A percentile compares a stretch with the other conserved stretches of the same genome.
Evolutionary conservation across 768 basidiomycete genomes (phyloP).

Genomic region (Auricularia sp.): DNA sequence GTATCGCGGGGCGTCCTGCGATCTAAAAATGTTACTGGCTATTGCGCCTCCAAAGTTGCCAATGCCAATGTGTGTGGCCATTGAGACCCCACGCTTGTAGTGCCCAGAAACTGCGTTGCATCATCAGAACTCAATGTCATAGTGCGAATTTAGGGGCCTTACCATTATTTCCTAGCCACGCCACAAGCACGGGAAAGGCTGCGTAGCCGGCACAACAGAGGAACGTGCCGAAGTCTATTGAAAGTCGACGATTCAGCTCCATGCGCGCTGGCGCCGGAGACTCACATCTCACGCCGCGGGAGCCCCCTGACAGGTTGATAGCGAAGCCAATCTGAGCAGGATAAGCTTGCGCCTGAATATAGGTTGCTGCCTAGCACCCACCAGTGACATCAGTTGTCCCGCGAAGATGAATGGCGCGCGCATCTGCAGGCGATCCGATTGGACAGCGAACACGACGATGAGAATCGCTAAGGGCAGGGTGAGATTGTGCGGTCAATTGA

Average conservation of each 20-base stretch:
- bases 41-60: slow-evolving; percentile 60
- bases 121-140: too few species aligned
- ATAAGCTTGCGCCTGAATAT: too few species aligned
- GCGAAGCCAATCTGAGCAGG: neutral
- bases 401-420: neutral
- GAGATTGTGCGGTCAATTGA: neutral
- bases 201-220: slow-evolving; percentile 57
- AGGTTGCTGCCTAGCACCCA: neutral
- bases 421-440: neutral
- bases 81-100: slow-evolving; percentile 59
- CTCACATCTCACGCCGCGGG: neutral
- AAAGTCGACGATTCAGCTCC: neutral
- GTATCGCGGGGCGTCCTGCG: slow-evolving; percentile 50
- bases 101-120: slow-evolving; percentile 37
- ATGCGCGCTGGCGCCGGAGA: neutral
- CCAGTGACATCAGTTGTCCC: neutral
- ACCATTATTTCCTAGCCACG: slow-evolving; percentile 31
- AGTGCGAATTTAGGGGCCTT: neutral
- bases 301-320: neutral
- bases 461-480: neutral
- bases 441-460: neutral
- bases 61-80: slow-evolving; percentile 60
- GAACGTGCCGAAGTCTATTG: slow-evolving; percentile 50
- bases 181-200: slow-evolving; percentile 46
- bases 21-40: slow-evolving; percentile 51